Evolutionary conservation across 2,329 filamentous ascomycete genomes (phyloP).

Genomic region (Colletotrichum truncatum): DNA sequence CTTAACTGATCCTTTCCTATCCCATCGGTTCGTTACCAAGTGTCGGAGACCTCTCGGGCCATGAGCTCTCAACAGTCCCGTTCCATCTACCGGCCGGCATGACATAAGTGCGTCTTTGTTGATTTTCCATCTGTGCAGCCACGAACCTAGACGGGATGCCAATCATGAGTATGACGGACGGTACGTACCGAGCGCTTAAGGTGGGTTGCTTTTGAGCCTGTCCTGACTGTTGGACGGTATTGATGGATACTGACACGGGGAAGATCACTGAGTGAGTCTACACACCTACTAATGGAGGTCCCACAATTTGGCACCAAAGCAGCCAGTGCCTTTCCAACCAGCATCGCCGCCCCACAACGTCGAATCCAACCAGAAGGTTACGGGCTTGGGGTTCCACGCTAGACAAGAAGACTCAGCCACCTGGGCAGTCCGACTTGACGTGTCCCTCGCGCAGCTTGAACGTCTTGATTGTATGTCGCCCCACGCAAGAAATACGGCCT

Average conservation of each 20-base stretch:
- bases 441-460: neutral
- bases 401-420: conserved; percentile 24
- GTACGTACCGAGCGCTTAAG: neutral
- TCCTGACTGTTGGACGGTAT: neutral
- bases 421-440: conserved; percentile 12
- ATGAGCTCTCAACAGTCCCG: neutral
- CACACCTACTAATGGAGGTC: neutral
- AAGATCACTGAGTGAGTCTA: too few relatives aligned
- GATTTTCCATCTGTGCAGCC: neutral
- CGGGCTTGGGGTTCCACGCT: conserved; percentile 12
- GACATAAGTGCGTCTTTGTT: neutral
- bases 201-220: neutral
- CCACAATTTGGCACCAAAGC: neutral
- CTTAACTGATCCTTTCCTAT: neutral
- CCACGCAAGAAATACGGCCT: conserved; percentile 8
- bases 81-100: neutral
- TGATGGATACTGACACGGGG: too few relatives aligned
- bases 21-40: neutral
- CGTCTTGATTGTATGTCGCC: neutral
- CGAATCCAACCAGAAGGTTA: conserved; percentile 18
- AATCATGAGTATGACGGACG: neutral
- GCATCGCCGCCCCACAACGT: conserved; percentile 8
- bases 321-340: conserved; percentile 3
- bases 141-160: neutral
- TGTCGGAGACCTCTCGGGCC: conserved; percentile 11